Evolutionary conservation across 1,139 yeast species (phyloP).

Genomic region (Magnusiomyces magnusii): DNA sequence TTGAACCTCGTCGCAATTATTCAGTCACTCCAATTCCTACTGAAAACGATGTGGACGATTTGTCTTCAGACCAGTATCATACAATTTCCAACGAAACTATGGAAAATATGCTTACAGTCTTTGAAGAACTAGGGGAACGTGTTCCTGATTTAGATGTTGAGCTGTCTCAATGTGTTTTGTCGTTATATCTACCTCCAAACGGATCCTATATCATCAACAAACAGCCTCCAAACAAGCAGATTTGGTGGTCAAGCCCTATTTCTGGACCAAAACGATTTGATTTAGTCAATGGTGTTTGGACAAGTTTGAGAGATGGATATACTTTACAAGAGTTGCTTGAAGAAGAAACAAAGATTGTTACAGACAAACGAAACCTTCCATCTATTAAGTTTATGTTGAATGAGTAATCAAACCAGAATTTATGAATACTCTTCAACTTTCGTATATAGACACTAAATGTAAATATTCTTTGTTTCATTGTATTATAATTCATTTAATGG

Average conservation of each 20-base stretch:
- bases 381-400: conserved; percentile 8
- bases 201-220: conserved; percentile 87
- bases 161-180: conserved; percentile 73
- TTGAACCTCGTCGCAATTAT: neutral
- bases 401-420: no score
- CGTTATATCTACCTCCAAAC: conserved; percentile 53
- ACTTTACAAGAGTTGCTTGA: conserved; percentile 34
- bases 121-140: conserved; percentile 56
- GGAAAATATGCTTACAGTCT: conserved; percentile 53
- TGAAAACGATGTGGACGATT: conserved; percentile 4
- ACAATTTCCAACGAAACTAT: conserved; percentile 51
- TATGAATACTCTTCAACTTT: no score
- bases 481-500: no score
- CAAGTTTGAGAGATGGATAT: conserved; percentile 34
- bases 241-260: conserved; percentile 85
- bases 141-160: conserved; percentile 67
- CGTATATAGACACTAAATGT: neutral
- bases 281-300: conserved; percentile 35
- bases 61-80: conserved; percentile 46
- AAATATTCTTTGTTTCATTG: neutral
- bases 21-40: neutral
- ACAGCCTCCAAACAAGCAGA: conserved; percentile 90
- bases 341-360: conserved; percentile 28
- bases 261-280: conserved; percentile 79
- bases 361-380: conserved; percentile 20